Percentiles rank a stretch among this genome's conserved stretches.
Evolutionary conservation across 257 asterid species (phyloP).

Genomic region (Nemophila menziesii): DNA sequence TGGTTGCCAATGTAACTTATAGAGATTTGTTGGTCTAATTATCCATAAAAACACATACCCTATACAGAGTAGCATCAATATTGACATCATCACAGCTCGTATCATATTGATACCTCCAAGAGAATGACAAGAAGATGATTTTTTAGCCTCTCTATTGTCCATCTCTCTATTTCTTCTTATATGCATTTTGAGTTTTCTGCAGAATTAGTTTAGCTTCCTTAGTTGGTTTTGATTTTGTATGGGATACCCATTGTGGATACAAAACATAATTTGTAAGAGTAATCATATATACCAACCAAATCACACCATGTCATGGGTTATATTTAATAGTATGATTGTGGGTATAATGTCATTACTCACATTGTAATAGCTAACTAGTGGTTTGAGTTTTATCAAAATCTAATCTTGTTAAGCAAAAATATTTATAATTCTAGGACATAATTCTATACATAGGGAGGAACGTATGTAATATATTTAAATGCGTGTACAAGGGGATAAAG

Average conservation of each 20-base stretch:
- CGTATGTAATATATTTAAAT: slow-evolving; percentile 3
- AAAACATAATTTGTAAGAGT: neutral
- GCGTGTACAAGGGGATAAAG: slow-evolving; percentile 7
- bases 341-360: too few species aligned
- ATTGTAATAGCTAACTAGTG: too few species aligned
- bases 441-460: slow-evolving; percentile 15
- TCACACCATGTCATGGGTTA: too few species aligned
- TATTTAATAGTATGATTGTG: slow-evolving; percentile 14
- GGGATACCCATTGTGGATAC: too few species aligned
- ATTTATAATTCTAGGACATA: too few species aligned
- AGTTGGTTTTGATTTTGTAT: too few species aligned
- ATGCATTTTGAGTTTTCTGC: too few species aligned
- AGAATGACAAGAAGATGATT: slow-evolving; percentile 3
- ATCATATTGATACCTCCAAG: slow-evolving; percentile 9
- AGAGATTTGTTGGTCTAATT: slow-evolving; percentile 49
- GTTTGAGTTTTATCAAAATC: too few species aligned
- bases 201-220: too few species aligned
- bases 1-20: slow-evolving; percentile 36
- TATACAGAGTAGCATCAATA: slow-evolving; percentile 19
- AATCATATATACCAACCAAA: too few species aligned
- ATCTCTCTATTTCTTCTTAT: neutral
- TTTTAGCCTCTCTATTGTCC: slow-evolving; percentile 7
- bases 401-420: too few species aligned
- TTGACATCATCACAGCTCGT: slow-evolving; percentile 30
- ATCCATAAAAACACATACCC: slow-evolving; percentile 52